Evolutionary conservation across 768 basidiomycete genomes (phyloP), one percentile per base, ranked within the genome.

Genomic region (Lentinula sp.): DNA sequence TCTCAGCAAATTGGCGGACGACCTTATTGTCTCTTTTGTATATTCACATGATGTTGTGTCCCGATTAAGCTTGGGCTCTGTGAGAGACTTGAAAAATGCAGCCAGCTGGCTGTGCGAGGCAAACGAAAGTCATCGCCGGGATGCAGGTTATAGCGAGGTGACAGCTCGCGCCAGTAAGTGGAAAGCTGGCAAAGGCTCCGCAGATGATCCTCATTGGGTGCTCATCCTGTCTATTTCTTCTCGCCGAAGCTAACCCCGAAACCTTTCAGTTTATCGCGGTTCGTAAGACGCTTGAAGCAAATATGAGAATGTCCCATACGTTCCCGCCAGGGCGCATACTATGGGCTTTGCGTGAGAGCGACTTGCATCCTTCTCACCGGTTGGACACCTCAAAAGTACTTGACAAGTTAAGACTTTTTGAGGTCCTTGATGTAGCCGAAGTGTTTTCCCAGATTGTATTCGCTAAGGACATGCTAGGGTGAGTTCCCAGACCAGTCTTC

Each of bases 31-130:
- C 8, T 91, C 90, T 4, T 87, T 94, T 63, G 85, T 91, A 0
- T 88, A 92, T 72, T 91, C 91, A 8, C 86, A 91, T 69, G 91
- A 94, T 64, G 79, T 91, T 62, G 88, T 94, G 23, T 84, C 90
- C 2, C 80, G 92, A 33, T 76, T 94, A 2, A 91, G 90, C 0
- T 75, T 93, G 2, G 91, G 91, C 8, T 84, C 88, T 41, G 82
- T 93, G 20, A 82, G 86, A 13, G 90, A 94, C 69, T 78, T 93
- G 18, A 83, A 81, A 48, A 85, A 88, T 50, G 89, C 87, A 1
- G 85, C 88, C 2, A 76, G 85, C 65, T 92, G 90, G 90, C 74
- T 94, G n/a, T 91, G 88, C 66, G 85, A 90, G 55, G 80, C 35
- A 75, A 79, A 64, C 63, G 72, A 76, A n/a, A 80, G 78, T 23